Percentiles rank a stretch among this genome's conserved stretches.
Evolutionary conservation across 371 early-diverging fungal genomes (phyloP).

Genomic region (Chytridium lagenaria): DNA sequence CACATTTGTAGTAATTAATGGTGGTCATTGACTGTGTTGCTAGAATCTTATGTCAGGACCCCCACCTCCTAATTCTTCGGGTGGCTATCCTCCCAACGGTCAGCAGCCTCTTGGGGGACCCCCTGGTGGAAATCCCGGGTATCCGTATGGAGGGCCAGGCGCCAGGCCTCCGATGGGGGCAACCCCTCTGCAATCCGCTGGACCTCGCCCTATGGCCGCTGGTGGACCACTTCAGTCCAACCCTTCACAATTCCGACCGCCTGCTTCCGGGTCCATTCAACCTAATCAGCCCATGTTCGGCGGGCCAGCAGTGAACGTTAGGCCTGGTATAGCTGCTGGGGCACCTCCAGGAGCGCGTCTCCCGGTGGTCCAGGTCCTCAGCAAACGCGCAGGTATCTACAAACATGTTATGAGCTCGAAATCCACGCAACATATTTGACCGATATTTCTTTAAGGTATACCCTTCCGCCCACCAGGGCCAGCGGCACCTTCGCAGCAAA

Average conservation of each 20-base stretch:
- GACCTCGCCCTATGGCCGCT: background rate
- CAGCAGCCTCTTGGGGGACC: slow-evolving; percentile 1
- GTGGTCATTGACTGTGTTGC: too few species aligned
- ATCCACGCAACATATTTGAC: too few species aligned
- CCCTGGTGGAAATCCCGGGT: background rate
- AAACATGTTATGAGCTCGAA: background rate
- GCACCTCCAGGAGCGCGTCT: background rate
- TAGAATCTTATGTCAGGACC: background rate
- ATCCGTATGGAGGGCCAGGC: background rate
- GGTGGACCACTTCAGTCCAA: background rate
- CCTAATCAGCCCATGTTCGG: background rate
- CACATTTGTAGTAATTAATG: too few species aligned
- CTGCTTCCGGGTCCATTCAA: background rate
- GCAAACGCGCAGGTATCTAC: background rate
- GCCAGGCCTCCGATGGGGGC: background rate
- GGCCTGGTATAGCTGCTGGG: slow-evolving; percentile 6
- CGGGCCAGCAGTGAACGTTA: background rate
- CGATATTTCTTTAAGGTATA: too few species aligned
- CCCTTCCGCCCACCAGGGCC: background rate
- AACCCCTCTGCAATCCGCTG: background rate
- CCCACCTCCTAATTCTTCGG: slow-evolving; percentile 3
- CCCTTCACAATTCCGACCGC: background rate
- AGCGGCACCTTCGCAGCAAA: too few species aligned
- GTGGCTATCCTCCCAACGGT: background rate
- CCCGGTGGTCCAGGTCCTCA: background rate